Base-by-base conservation (phyloP, 2,329 filamentous ascomycete species). In the Penicillium sp. region DNA sequence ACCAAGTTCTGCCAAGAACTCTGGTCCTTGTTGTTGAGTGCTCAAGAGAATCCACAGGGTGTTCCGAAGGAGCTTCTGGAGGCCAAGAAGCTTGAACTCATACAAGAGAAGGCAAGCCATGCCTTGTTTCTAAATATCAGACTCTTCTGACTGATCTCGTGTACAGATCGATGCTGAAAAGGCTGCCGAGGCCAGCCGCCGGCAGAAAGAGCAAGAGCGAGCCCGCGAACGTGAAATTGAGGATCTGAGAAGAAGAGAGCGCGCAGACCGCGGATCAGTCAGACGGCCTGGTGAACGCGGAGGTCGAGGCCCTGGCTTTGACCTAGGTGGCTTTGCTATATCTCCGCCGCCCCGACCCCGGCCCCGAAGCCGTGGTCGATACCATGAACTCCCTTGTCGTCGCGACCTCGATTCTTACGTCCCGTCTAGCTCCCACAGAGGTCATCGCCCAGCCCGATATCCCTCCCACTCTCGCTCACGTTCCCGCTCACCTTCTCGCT, bases 61-160 rank as follows among this genome's bases (percentile, higher is more conserved):
- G 90, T 98, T 10, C 92, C 93, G 0, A 92, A 95, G 70, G 91
- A 96, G 71, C 78, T 98, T 37, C 75, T 98, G 2, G 93, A 98
- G 68, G 91, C 92, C 0, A 98, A 98, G 78, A 98, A 97, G 73
- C 75, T 88, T 39, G 93, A 98, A 71, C 77, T 98, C 42, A 89
- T 93, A 54, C 89, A 96, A 71, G 90, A 96, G 72, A 95, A 95
- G 85, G 92, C 95, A 49, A 20, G 33, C 8, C 9, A 12, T 6
- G 5, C 9, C 8, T 8, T 1, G 9, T 20, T 4, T 4, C 18
- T 18, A 10, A 37, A 2, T 2, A 3, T n/a, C 9, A 24, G 5
- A 12, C 12, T 27, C 18, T 44, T 20, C 54, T 64, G 40, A 63
- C 50, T 6, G 7, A 1, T 40, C 28, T 44, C 4, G 35, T 51